A percentile compares a stretch with the other conserved stretches of the same genome.
Evolutionary conservation across 257 asterid genomes (phyloP).

Genomic region (Thymus mandschuricus): DNA sequence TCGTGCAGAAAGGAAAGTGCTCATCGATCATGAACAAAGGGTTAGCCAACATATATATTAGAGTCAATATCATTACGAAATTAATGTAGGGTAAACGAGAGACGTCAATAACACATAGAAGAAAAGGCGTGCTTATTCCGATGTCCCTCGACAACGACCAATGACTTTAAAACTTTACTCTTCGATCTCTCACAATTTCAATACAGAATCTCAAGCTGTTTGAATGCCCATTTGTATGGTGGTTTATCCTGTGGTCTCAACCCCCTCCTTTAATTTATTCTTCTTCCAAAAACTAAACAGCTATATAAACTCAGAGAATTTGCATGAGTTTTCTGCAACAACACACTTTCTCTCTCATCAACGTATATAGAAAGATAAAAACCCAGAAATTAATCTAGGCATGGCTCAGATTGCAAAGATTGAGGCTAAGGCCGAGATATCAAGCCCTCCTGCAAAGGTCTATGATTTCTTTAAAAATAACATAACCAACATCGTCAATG

Average conservation of each 20-base stretch:
- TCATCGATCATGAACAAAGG: too few species aligned
- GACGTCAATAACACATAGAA: too few species aligned
- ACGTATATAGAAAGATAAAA: neutral
- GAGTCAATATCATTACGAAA: too few species aligned
- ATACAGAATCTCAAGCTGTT: neutral
- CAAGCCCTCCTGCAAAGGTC: slow-evolving; percentile 31
- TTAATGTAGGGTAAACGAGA: too few species aligned
- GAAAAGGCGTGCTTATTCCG: too few species aligned
- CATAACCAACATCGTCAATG: neutral
- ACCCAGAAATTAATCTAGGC: neutral
- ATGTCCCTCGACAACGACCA: too few species aligned
- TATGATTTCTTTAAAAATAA: slow-evolving; percentile 29
- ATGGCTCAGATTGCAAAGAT: slow-evolving; percentile 44
- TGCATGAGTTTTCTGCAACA: neutral
- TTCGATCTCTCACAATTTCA: neutral
- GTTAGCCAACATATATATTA: too few species aligned
- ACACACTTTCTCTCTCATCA: neutral
- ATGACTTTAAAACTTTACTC: neutral
- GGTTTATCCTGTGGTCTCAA: neutral
- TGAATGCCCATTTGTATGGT: neutral
- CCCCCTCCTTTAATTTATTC: neutral
- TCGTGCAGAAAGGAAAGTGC: too few species aligned
- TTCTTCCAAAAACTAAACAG: neutral
- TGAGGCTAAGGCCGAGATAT: slow-evolving; percentile 34
- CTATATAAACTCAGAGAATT: neutral